phyloP scores from a whole-genome alignment of 2,329 filamentous ascomycete genomes.

The Colletotrichum chrysophilum region DNA sequence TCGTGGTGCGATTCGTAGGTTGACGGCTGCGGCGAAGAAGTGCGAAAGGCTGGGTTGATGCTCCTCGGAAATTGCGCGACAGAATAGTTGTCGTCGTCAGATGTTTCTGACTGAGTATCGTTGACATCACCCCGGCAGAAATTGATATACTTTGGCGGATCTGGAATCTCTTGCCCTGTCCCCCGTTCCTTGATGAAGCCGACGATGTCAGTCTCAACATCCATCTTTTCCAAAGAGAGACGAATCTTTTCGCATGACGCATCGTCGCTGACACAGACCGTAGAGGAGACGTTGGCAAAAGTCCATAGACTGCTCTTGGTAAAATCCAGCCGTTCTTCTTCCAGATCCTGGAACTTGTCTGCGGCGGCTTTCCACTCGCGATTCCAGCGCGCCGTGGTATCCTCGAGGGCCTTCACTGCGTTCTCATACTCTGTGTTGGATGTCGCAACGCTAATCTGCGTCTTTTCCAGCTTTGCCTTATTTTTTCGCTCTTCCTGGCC shows the following conservation, averaged over 20 bases:
- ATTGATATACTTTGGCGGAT: slow-evolving; percentile 97
- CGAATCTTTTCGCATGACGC: slow-evolving; percentile 96
- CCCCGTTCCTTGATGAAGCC: slow-evolving; percentile 87
- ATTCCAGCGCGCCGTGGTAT: slow-evolving; percentile 96
- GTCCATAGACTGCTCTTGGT: slow-evolving; percentile 98
- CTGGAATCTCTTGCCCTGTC: slow-evolving; percentile 96
- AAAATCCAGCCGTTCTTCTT: slow-evolving; percentile 96
- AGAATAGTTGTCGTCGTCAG: slow-evolving; percentile 88
- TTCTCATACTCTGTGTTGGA: slow-evolving; percentile 94
- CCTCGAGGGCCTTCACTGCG: slow-evolving; percentile 90
- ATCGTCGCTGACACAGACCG: slow-evolving; percentile 97
- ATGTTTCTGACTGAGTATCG: slow-evolving; percentile 81
- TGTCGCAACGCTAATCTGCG: slow-evolving; percentile 89
- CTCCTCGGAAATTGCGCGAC: slow-evolving; percentile 95
- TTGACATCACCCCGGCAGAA: slow-evolving; percentile 89
- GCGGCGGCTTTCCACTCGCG: slow-evolving; percentile 97
- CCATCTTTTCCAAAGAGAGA: slow-evolving; percentile 89
- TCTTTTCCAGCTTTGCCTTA: slow-evolving; percentile 98
- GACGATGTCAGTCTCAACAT: slow-evolving; percentile 94
- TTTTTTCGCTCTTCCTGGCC: slow-evolving; percentile 98
- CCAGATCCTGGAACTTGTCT: slow-evolving; percentile 98
- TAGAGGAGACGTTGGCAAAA: slow-evolving; percentile 96
- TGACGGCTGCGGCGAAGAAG: slow-evolving; percentile 95
- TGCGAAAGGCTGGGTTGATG: slow-evolving; percentile 94
- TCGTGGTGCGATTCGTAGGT: slow-evolving; percentile 93